A percentile compares a stretch with the other conserved stretches of the same genome.
Evolutionary conservation across 257 asterid species (phyloP).

Genomic region (Thymus quinquecostatus): DNA sequence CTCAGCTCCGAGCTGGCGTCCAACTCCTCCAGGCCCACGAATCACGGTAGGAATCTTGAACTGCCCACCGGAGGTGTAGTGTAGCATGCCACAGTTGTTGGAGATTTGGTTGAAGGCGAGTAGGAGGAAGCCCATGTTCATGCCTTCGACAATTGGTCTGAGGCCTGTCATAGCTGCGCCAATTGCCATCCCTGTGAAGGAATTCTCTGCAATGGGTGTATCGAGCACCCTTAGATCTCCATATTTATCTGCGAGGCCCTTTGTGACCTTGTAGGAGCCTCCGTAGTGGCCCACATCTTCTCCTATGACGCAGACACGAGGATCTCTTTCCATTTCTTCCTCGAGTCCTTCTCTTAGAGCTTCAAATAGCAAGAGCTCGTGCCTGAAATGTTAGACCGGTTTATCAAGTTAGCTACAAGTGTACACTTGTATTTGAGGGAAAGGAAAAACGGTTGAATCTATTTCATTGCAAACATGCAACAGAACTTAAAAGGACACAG

Average conservation of each 20-base stretch:
- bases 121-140: conserved; percentile 95
- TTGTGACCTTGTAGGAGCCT: conserved; percentile 85
- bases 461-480: too few relatives aligned
- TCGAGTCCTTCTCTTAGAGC: conserved; percentile 88
- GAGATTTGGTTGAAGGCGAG: conserved; percentile 86
- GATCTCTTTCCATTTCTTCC: conserved; percentile 90
- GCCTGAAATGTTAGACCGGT: conserved; percentile 41
- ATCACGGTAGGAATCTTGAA: conserved; percentile 77
- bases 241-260: conserved; percentile 65
- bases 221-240: conserved; percentile 90
- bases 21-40: conserved; percentile 97
- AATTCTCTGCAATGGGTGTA: conserved; percentile 87
- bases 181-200: conserved; percentile 86
- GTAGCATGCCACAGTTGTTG: conserved; percentile 93
- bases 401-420: neutral
- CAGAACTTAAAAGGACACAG: too few relatives aligned
- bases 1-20: conserved; percentile 92
- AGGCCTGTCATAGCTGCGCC: conserved; percentile 93
- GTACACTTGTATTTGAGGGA: neutral
- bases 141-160: conserved; percentile 81
- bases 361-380: conserved; percentile 82
- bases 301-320: conserved; percentile 71
- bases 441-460: too few relatives aligned
- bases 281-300: conserved; percentile 94
- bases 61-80: conserved; percentile 90